Evolutionary conservation across 192 early-diverging fungal genomes (phyloP), one percentile per base, ranked within the genome.

Genomic region (Linnemannia zychae): DNA sequence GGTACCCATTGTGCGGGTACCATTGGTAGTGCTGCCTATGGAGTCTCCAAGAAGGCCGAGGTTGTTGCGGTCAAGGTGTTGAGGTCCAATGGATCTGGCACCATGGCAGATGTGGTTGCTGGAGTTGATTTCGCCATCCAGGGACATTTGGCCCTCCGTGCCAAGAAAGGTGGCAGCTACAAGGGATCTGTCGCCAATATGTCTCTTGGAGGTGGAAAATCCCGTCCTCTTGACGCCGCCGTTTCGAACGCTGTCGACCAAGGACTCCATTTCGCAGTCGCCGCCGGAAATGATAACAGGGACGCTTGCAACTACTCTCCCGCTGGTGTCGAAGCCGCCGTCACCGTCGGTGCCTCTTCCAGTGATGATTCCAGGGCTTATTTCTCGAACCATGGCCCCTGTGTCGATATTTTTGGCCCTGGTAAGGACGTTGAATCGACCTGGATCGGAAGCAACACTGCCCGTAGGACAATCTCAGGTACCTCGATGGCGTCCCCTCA

Each of bases 351-450:
- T 37, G 98, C 98, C 36, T 95, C 95, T 4, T 94, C 96, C 74
- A 91, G 92, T 44, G 87, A 88, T 33, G 98, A 99, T 87, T 90
- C 94, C 68, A 91, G 96, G 53, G 99, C 87, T 67, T 97, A 93
- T 63, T 96, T 95, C 83, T 95, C 94, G 3, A 97, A 96, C 90
- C 87, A 94, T 71, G 96, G 96, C 47, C 60, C 57, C 4, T 97
- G 95, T 87, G 97, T 99, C 22, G 97, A 99, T 86, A 94, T 99
- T 47, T 98, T 98, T 88, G 98, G 95, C 44, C 99, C 99, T 69
- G 97, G 98, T 37, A 88, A 93, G 38, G 91, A 91, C 48, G 82
- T 91, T 38, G 57, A 81, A 40, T 87, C 84, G 31, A 72, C 91
- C 18, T 93, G 92, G 92, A 95, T 92, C 80, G 93, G 92, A 57